Percentiles rank a stretch among this genome's conserved stretches.
Evolutionary conservation across 805 yeast species (phyloP).

Genomic region (Metschnikowia noctiluminum): DNA sequence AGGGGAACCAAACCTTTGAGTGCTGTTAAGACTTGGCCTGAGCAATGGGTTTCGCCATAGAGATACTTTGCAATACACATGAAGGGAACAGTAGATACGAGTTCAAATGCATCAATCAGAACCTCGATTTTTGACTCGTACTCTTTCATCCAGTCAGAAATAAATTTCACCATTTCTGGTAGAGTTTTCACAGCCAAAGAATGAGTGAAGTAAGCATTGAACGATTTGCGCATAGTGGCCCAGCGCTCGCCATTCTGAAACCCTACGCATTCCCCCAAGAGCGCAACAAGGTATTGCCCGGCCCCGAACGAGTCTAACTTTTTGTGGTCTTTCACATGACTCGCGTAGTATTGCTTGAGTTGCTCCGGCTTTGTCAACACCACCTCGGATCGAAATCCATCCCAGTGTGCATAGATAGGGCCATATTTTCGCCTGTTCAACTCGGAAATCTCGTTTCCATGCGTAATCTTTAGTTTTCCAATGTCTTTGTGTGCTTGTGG

Average conservation of each 20-base stretch:
- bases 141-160: neutral
- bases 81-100: neutral
- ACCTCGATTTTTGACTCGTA: neutral
- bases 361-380: neutral
- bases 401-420: neutral
- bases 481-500: neutral
- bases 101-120: neutral
- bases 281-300: neutral
- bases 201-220: neutral
- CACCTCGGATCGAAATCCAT: neutral
- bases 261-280: neutral
- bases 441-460: neutral
- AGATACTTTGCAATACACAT: neutral
- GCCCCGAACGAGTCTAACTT: neutral
- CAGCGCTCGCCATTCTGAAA: neutral
- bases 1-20: neutral
- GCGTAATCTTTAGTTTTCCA: neutral
- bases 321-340: neutral
- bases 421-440: neutral
- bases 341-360: neutral
- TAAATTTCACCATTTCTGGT: neutral
- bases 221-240: neutral
- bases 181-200: neutral
- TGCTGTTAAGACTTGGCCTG: neutral
- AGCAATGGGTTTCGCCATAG: neutral